Evolutionary conservation across 805 yeast genomes (phyloP).

Genomic region (Spathaspora gorwiae): DNA sequence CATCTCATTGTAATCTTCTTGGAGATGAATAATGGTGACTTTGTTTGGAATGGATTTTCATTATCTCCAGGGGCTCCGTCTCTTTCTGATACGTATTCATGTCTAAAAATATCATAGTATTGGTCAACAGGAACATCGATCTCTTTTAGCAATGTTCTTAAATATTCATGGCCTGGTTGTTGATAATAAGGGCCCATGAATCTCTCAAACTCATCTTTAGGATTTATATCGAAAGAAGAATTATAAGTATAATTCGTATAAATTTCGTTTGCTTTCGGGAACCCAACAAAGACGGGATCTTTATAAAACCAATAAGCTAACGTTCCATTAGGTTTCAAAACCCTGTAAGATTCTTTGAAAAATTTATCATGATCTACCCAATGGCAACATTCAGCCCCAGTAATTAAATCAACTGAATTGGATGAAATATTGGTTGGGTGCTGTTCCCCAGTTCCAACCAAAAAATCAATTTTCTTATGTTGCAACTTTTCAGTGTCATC

Average conservation of each 20-base stretch:
- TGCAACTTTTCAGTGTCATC: constrained; percentile 10
- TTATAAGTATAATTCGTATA: constrained; percentile 47
- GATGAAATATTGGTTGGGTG: constrained; percentile 16
- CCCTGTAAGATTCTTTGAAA: constrained; percentile 44
- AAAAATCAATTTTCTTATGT: constrained; percentile 14
- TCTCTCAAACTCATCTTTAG: constrained; percentile 25
- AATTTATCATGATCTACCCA: constrained; percentile 66
- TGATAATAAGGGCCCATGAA: constrained; percentile 48
- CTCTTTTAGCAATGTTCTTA: constrained; percentile 32
- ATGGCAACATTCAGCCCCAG: constrained; percentile 85
- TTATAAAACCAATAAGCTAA: constrained; percentile 76
- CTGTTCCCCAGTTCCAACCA: constrained; percentile 22
- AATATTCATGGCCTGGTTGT: constrained; percentile 43
- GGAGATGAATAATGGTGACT: constrained; percentile 8
- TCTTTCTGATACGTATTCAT: constrained; percentile 20
- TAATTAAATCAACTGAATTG: constrained; percentile 53
- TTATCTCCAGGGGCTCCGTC: background rate
- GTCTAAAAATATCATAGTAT: constrained; percentile 20
- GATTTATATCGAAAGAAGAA: constrained; percentile 14
- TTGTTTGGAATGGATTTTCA: background rate
- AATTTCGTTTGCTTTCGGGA: constrained; percentile 52
- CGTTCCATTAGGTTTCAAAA: constrained; percentile 60
- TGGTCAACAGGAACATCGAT: constrained; percentile 29
- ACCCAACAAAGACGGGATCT: constrained; percentile 58
- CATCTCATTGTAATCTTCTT: constrained; percentile 12